phyloP scores from a whole-genome alignment of 164 flowering plant genomes.

The Magnolia kwangsiensis region DNA sequence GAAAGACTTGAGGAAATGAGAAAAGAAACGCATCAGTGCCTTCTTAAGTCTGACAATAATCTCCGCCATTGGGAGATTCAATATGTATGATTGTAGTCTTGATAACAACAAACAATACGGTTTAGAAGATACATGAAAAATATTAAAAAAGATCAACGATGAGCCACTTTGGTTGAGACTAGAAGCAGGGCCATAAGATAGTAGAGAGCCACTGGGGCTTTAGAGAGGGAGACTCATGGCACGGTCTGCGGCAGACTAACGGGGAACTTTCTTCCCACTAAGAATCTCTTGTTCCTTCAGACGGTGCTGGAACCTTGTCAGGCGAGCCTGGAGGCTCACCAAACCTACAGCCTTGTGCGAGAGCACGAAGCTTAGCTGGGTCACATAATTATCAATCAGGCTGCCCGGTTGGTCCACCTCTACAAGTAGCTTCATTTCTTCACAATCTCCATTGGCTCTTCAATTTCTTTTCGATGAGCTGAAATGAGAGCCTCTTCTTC shows the following conservation, averaged over 20 bases:
- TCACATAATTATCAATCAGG: slow-evolving; percentile 84
- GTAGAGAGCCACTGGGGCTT: background rate
- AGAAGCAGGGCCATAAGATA: background rate
- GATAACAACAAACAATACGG: background rate
- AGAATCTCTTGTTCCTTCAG: slow-evolving; percentile 94
- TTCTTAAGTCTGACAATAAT: background rate
- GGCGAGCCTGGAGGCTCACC: slow-evolving; percentile 94
- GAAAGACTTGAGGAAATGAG: background rate
- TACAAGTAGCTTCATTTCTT: slow-evolving; percentile 96
- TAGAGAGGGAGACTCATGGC: background rate
- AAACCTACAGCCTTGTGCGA: slow-evolving; percentile 92
- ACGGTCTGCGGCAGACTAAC: slow-evolving; percentile 19
- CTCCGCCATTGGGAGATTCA: background rate
- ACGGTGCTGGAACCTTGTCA: slow-evolving; percentile 94
- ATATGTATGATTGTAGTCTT: background rate
- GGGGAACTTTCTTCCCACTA: slow-evolving; percentile 74
- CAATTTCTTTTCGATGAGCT: slow-evolving; percentile 96
- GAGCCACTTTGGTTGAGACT: slow-evolving; percentile 1
- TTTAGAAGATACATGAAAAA: background rate
- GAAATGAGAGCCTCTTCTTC: slow-evolving; percentile 94
- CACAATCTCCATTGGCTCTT: slow-evolving; percentile 97
- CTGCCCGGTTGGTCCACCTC: slow-evolving; percentile 99
- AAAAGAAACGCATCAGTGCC: background rate
- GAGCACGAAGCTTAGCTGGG: slow-evolving; percentile 86
- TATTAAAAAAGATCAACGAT: background rate